Evolutionary conservation across 192 early-diverging fungal genomes (phyloP), one percentile per base, ranked within the genome.

Genomic region (Dispira simplex): DNA sequence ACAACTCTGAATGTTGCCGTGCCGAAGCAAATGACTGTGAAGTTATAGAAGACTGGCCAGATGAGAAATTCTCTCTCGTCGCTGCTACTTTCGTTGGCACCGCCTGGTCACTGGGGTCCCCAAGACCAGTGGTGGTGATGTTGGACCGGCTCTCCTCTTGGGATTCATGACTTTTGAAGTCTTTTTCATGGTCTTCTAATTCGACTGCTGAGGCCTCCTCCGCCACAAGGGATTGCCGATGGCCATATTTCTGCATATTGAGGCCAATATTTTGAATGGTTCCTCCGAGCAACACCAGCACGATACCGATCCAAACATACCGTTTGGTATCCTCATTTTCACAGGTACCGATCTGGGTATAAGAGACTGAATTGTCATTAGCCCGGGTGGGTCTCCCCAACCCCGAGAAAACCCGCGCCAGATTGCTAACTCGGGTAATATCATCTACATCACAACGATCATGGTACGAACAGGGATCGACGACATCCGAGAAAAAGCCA

Each of bases 161-260:
- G 32, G 32, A 39, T 39, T 39, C 32, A 39, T 1, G 32, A 39
- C 32, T 39, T 6, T 4, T 39, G 32, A 6, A 39, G 6, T 6
- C 32, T 39, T 39, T 39, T 39, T 39, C 32, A 39, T 39, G 1
- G 32, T 6, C 6, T 6, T 39, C 32, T 6, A 6, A 39, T 39
- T 39, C 32, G 1, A 1, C 32, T 39, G 32, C 32, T 39, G 32
- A 39, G 32, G 32, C 32, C 32, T 39, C 32, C 32, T 39, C 32
- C 32, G 1, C 6, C 6, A 39, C 3, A 39, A 39, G 32, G 0
- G 81, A 75, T 65, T 88, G 86, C 9, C 85, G 70, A 21, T 88
- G 78, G 0, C 86, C 88, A 20, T 86, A 79, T 58, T 90, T 90
- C 70, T 90, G 88, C 64, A 88, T 66, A 63, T 90, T 90, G 25